These are phyloP conservation scores for Sporothrix pseudoabietina DNA, from an alignment of 2,329 filamentous ascomycete species.

Conservation along the genomic window DNA sequence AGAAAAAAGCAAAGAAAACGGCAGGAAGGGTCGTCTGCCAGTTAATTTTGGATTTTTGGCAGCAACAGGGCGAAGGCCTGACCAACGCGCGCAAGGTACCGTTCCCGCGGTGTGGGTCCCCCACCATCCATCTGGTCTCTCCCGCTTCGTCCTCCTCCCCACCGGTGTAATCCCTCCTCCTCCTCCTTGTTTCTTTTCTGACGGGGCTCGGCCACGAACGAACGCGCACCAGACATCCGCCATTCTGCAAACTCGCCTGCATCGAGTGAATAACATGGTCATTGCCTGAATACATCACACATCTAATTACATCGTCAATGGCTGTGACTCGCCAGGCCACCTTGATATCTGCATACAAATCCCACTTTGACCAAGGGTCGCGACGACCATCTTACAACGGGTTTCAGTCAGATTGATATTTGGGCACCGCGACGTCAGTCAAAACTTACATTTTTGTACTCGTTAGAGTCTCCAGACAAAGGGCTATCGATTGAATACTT, in stretches of 20 bases:
- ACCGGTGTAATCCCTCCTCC: slow-evolving; percentile 20
- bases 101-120: slow-evolving; percentile 37
- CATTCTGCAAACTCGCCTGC: not conserved
- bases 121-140: slow-evolving; percentile 33
- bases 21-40: slow-evolving; percentile 31
- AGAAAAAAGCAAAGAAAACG: slow-evolving; percentile 8
- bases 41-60: slow-evolving; percentile 25
- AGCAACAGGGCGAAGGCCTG: slow-evolving; percentile 15
- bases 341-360: not conserved
- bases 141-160: slow-evolving; percentile 29
- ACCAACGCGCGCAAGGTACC: slow-evolving; percentile 36
- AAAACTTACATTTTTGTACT: slow-evolving; percentile 63
- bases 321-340: no score
- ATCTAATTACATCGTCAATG: not conserved
- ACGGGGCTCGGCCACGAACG: slow-evolving; percentile 20
- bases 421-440: not conserved
- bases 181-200: slow-evolving; percentile 25
- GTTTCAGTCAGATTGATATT: slow-evolving; percentile 39
- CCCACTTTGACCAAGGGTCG: slow-evolving; percentile 2
- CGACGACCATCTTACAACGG: not conserved
- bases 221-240: not conserved
- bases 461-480: slow-evolving; percentile 55
- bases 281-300: not conserved
- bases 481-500: slow-evolving; percentile 47
- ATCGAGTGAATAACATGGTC: not conserved